Conservation (phyloP, 1,284 basidiomycete genomes). For the Ustilago crameri region DNA sequence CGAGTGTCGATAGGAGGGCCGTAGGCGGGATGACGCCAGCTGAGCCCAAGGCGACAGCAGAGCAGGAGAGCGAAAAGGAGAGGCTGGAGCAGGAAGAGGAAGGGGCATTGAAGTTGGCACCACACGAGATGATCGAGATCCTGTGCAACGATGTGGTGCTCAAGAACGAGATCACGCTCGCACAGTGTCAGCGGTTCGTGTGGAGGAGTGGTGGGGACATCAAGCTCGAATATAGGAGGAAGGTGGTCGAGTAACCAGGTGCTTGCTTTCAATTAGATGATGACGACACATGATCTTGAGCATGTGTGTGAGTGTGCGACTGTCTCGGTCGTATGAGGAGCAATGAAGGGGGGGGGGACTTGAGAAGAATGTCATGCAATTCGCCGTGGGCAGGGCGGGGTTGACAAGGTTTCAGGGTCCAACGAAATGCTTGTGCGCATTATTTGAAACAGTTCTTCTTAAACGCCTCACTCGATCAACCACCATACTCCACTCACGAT, state of each 20-base stretch:
- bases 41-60: not conserved
- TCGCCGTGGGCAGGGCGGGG: no score
- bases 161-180: slow-evolving; percentile 82
- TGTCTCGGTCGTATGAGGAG: no score
- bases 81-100: not conserved
- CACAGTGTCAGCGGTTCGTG: slow-evolving; percentile 67
- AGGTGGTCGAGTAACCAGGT: slow-evolving; percentile 13
- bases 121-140: slow-evolving; percentile 86
- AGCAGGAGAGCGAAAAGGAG: not conserved
- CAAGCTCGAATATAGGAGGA: slow-evolving; percentile 51
- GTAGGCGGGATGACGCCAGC: not conserved
- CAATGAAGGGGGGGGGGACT: no score
- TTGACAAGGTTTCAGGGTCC: no score
- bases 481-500: no score
- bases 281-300: no score
- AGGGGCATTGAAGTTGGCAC: slow-evolving; percentile 45
- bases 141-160: slow-evolving; percentile 84
- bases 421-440: no score
- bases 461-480: no score
- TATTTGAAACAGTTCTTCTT: no score
- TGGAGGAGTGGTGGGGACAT: slow-evolving; percentile 45
- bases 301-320: not conserved
- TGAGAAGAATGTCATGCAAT: no score
- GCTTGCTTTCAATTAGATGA: not conserved
- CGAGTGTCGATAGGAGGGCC: slow-evolving; percentile 21